phyloP scores from a whole-genome alignment of 768 basidiomycete species.

The Lentinus brumalis region DNA sequence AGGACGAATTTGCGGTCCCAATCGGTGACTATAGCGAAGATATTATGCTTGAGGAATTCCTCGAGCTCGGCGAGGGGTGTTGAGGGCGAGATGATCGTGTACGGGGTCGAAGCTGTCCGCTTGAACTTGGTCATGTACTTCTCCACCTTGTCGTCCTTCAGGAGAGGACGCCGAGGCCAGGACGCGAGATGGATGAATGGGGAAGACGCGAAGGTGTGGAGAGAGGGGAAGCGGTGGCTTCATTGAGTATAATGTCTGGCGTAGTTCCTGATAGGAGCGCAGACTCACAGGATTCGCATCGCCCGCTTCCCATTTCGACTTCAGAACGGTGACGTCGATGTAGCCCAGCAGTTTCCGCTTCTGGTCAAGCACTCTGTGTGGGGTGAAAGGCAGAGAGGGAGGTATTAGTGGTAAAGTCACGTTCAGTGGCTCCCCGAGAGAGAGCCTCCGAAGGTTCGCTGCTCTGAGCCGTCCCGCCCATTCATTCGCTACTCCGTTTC shows the following conservation, averaged over 20 bases:
- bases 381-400: neutral
- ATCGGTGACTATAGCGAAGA: conserved; percentile 89
- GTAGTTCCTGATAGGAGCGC: conserved; percentile 2
- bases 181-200: neutral
- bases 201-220: conserved; percentile 1
- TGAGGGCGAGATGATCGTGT: conserved; percentile 78
- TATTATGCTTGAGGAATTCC: conserved; percentile 67
- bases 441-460: neutral
- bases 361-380: conserved; percentile 68
- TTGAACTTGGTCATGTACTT: conserved; percentile 76
- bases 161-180: neutral
- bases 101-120: conserved; percentile 59
- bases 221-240: neutral
- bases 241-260: conserved; percentile 9
- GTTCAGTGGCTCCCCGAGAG: neutral
- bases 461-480: neutral
- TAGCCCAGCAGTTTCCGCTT: conserved; percentile 81
- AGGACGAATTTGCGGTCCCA: conserved; percentile 78
- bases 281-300: conserved; percentile 67
- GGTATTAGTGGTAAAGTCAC: neutral
- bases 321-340: conserved; percentile 74
- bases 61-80: conserved; percentile 84
- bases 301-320: conserved; percentile 76
- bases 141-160: conserved; percentile 69
- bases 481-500: too few species aligned